Evolutionary conservation across 2,329 filamentous ascomycete species (phyloP).

Genomic region (Ophiobolus disseminans): DNA sequence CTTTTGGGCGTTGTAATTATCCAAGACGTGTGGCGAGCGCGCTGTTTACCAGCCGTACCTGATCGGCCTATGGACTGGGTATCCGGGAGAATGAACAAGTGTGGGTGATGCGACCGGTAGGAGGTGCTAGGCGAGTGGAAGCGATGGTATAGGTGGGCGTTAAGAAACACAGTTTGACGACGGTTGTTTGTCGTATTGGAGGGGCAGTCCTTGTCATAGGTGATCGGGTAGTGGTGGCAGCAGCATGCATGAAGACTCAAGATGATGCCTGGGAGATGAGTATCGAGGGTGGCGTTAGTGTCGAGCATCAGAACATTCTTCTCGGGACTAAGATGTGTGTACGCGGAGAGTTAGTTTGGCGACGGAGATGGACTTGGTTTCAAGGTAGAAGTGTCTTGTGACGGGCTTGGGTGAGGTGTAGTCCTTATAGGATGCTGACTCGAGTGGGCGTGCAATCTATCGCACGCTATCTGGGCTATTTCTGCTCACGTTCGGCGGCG

Average conservation of each 20-base stretch:
- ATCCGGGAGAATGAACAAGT: constrained; percentile 7
- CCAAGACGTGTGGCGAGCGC: constrained; percentile 21
- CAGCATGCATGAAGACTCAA: neutral
- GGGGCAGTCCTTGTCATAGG: too few species aligned
- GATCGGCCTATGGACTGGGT: constrained; percentile 23
- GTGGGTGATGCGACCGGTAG: constrained; percentile 9
- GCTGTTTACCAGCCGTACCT: constrained; percentile 20
- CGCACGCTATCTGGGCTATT: constrained; percentile 21
- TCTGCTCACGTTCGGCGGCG: constrained; percentile 21
- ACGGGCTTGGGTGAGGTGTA: constrained; percentile 10
- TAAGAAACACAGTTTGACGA: neutral
- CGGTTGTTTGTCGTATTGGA: neutral
- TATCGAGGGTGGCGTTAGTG: neutral
- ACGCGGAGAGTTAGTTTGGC: constrained; percentile 7
- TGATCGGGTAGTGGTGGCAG: too few species aligned
- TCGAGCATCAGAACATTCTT: too few species aligned
- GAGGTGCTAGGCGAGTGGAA: constrained; percentile 15
- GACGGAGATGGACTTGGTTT: constrained; percentile 27
- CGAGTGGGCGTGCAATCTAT: constrained; percentile 17
- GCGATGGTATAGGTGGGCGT: constrained; percentile 14
- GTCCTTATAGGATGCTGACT: constrained; percentile 19
- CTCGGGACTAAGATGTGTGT: too few species aligned
- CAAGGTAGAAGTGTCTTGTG: constrained; percentile 27
- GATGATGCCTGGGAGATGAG: neutral
- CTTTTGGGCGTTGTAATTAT: constrained; percentile 27